phyloP scores from a whole-genome alignment of 139 green algal genomes.

The Trebouxia sp. region DNA sequence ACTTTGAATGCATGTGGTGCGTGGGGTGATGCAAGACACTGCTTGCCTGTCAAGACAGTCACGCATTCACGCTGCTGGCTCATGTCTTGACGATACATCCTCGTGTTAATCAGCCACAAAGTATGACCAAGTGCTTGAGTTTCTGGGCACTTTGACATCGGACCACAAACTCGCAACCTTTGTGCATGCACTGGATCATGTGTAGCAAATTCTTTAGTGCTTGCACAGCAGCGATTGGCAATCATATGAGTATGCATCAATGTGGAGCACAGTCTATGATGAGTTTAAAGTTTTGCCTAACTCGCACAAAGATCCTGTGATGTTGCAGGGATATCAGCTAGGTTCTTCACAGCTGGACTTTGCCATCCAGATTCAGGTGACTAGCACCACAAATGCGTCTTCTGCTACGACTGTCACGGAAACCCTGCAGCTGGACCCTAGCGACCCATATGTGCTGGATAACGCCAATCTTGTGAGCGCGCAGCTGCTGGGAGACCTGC shows the following conservation, averaged over 20 bases:
- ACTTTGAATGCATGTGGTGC: not conserved
- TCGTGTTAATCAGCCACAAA: too few relatives aligned
- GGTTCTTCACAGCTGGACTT: conserved; percentile 66
- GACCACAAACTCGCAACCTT: too few relatives aligned
- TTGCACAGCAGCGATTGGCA: not conserved
- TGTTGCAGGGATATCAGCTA: conserved; percentile 66
- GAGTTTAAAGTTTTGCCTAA: too few relatives aligned
- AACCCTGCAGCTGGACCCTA: conserved; percentile 62
- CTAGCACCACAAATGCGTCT: conserved; percentile 4
- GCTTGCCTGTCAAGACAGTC: too few relatives aligned
- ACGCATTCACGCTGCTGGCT: too few relatives aligned
- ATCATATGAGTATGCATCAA: not conserved
- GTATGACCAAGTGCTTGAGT: too few relatives aligned
- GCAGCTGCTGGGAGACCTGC: conserved; percentile 78
- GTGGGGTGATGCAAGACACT: not conserved
- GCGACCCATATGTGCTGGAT: conserved; percentile 42
- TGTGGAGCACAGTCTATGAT: too few relatives aligned
- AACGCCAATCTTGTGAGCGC: conserved; percentile 44
- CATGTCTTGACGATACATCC: too few relatives aligned
- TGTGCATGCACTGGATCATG: too few relatives aligned
- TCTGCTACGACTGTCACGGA: not conserved
- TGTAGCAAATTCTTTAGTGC: too few relatives aligned
- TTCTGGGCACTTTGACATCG: too few relatives aligned
- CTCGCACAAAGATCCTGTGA: not conserved
- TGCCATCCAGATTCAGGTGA: conserved; percentile 53